Conservation (phyloP, 2,329 filamentous ascomycete genomes). For the Sclerotinia trifoliorum region DNA sequence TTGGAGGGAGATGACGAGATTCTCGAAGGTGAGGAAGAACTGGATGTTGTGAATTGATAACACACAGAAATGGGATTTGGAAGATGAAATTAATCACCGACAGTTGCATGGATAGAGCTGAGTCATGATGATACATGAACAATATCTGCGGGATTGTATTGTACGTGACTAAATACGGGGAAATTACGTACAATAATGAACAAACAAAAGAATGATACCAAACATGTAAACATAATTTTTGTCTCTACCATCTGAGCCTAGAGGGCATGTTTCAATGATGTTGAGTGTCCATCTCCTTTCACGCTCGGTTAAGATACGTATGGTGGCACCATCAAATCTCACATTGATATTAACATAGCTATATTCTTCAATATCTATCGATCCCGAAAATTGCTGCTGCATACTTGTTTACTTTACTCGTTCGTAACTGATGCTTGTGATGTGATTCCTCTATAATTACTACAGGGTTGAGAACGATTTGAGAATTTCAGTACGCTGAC, state of each 20-base stretch:
- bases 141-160: neutral
- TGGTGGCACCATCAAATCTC: neutral
- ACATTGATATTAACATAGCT: neutral
- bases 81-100: neutral
- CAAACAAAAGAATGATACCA: conserved; percentile 8
- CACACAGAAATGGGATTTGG: neutral
- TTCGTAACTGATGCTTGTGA: neutral
- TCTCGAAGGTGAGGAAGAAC: neutral
- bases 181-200: conserved; percentile 8
- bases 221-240: neutral
- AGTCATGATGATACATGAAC: neutral
- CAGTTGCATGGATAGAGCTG: neutral
- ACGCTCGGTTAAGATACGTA: neutral
- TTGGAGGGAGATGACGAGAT: neutral
- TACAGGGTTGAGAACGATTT: neutral
- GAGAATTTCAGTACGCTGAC: too few relatives aligned
- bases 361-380: neutral
- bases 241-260: neutral
- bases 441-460: neutral
- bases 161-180: neutral
- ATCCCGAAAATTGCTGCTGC: neutral
- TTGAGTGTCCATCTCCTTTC: neutral
- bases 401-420: neutral
- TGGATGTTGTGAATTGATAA: conserved; percentile 7
- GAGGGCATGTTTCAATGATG: too few relatives aligned